Base-by-base conservation (phyloP, 2,329 filamentous ascomycete species). In the Parascedosporium putredinis region DNA sequence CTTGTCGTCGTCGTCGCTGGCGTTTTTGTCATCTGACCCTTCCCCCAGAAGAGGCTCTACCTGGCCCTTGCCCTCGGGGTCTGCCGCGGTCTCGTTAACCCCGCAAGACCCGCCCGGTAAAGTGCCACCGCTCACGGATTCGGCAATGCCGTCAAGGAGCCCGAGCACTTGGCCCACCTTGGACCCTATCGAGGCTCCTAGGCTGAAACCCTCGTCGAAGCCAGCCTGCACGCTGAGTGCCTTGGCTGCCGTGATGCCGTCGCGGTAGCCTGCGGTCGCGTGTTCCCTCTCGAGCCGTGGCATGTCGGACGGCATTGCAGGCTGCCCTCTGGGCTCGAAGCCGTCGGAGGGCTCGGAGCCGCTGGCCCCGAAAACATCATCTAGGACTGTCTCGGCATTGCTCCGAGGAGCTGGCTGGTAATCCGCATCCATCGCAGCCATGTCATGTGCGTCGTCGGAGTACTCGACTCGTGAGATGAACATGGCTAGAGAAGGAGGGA, bases 161-260 rank as follows among this genome's bases (percentile, higher is more conserved):
- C 93, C 93, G 3, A 95, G 64, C 10, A 94, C 68, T 55, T 80
- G 81, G 0, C 93, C 93, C 0, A 82, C 84, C 24, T 75, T 74
- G 55, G 86, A 64, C 0, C 91, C 93, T 25, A 97, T 69, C 47
- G 84, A 81, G 1, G 88, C 90, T 10, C 93, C 93, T 0, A 97
- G 73, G 12, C 81, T 74, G 63, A 89, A 97, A 0, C 91, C 91
- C 55, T 91, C 87, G 62, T 98, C 93, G 61, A 98, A 97, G 0
- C 91, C 91, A 12, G 74, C 74, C 66, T 98, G 93, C 23, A 96
- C 79, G 58, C 81, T 84, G 45, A 74, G 68, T 23, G 78, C 78
- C 64, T 97, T 97, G 27, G 85, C 86, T 3, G 71, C 71, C 0
- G 84, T 76, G 49, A 97, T 78, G 42, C 91, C 93, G 59, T 96